Evolutionary conservation across 805 yeast genomes (phyloP), one percentile per base, ranked within the genome.

Genomic region (Pichia gijzeniarum): DNA sequence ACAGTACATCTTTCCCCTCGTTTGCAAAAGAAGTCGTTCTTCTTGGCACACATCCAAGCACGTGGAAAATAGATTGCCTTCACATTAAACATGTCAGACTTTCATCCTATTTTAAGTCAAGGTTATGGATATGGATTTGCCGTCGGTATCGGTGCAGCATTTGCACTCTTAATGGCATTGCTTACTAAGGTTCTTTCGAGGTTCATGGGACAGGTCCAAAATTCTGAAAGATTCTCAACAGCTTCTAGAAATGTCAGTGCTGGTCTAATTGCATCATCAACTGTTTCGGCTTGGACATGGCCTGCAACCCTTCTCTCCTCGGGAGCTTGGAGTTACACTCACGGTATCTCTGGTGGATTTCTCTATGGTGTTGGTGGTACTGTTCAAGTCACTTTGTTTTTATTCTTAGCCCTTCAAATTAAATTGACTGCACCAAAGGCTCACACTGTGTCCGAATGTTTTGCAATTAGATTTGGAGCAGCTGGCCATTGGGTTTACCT

Each of bases 211-310:
- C 68, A 71, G 45, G 58, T 54, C 20, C 71, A 68, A 50, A 60
- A 67, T 36, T 65, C 72, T 3, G 77, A 73, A 51, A 66, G 66
- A 35, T 65, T 67, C 44, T 55, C 66, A 16, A 64, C 72, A 0
- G 73, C 73, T 17, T 59, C 65, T 2, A 61, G 78, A 52, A 53
- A 63, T 10, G 71, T 73, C 25, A 61, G 58, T 20, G 52, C 67
- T 8, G 77, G 77, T 16, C 54, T 73, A 14, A 69, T 71, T 20
- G 64, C 72, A 4, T 65, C 73, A 1, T 68, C 73, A 12, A 69
- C 68, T 3, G 73, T 72, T 10, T 63, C 70, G 10, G 65, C 74
- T 1, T 74, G 78, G 77, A 69, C 72, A 21, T 71, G 75, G 73
- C 69, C 72, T 6, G 68, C 70, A 37, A 71, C 69, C 25, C 58